These are phyloP conservation scores for Neckera pumila DNA, from an alignment of 225 moss, liverwort and hornwort species.

Conservation along the genomic window DNA sequence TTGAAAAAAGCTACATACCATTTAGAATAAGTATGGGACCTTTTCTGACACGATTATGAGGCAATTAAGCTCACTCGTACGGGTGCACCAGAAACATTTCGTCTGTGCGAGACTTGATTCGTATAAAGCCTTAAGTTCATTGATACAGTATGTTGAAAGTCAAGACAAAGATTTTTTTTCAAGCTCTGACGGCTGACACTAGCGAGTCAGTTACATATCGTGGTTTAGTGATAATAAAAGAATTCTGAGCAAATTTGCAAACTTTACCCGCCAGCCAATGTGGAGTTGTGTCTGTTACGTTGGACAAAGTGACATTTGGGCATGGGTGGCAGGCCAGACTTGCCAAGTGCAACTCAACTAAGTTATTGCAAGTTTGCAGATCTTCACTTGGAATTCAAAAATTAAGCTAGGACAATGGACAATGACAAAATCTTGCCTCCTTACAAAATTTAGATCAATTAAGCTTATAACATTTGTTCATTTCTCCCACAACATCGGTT, in stretches of 20 bases:
- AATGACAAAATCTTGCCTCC: background rate
- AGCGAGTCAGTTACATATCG: background rate
- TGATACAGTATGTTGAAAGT: background rate
- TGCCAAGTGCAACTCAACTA: background rate
- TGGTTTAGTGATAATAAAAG: background rate
- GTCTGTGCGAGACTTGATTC: background rate
- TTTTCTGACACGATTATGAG: background rate
- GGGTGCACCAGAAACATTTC: background rate
- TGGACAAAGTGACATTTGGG: background rate
- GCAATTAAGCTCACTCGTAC: constrained; percentile 4
- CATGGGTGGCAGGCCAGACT: background rate
- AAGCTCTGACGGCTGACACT: constrained; percentile 2
- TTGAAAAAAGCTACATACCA: background rate
- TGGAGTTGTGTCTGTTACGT: background rate
- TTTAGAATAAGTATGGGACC: background rate
- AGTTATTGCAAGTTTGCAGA: background rate
- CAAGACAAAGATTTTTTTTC: constrained; percentile 17
- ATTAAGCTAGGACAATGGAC: background rate
- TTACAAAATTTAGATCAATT: background rate
- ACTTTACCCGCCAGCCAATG: background rate
- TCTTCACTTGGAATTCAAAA: background rate
- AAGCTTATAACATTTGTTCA: background rate
- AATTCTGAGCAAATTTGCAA: background rate
- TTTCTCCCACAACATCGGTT: background rate
- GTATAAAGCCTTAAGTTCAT: background rate